phyloP scores from a whole-genome alignment of 2,329 filamentous ascomycete genomes.

The Exutisphaerella laricina region DNA sequence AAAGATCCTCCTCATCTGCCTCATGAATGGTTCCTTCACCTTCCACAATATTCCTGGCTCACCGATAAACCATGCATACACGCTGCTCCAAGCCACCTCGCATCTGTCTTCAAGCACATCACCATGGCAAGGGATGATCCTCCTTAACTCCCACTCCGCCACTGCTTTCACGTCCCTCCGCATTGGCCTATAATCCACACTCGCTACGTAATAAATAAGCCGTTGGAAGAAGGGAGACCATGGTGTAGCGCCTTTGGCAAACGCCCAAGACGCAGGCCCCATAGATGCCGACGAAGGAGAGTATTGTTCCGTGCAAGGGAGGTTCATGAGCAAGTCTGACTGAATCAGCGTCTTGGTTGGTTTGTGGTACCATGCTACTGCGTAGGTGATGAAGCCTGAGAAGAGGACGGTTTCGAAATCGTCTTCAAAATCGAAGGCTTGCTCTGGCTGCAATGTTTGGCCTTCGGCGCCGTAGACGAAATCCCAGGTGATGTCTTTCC shows the following conservation, averaged over 20 bases:
- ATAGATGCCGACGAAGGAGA: background rate
- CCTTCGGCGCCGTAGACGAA: conserved; percentile 9
- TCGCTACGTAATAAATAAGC: conserved; percentile 16
- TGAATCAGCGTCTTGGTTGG: conserved; percentile 12
- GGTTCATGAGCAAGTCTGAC: conserved; percentile 14
- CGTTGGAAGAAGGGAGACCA: conserved; percentile 10
- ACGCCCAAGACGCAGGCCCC: conserved; percentile 4
- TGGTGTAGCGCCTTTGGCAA: conserved; percentile 10
- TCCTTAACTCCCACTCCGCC: conserved; percentile 11
- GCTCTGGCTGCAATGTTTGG: conserved; percentile 5
- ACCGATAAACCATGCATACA: conserved; percentile 13
- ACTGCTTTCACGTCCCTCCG: conserved; percentile 13
- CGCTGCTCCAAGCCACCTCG: conserved; percentile 10
- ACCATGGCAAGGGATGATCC: conserved; percentile 15
- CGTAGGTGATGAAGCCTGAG: conserved; percentile 17
- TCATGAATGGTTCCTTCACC: conserved; percentile 10
- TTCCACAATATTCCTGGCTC: conserved; percentile 7
- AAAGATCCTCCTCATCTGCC: background rate
- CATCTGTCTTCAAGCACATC: conserved; percentile 11
- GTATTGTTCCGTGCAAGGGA: conserved; percentile 12
- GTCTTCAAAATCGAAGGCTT: conserved; percentile 3
- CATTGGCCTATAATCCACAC: conserved; percentile 10
- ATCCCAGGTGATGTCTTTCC: conserved; percentile 14
- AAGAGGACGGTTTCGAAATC: conserved; percentile 15
- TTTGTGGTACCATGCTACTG: conserved; percentile 16